Conservation (phyloP, 176 grass and related monocot genomes). For the Neostapfia colusana region DNA sequence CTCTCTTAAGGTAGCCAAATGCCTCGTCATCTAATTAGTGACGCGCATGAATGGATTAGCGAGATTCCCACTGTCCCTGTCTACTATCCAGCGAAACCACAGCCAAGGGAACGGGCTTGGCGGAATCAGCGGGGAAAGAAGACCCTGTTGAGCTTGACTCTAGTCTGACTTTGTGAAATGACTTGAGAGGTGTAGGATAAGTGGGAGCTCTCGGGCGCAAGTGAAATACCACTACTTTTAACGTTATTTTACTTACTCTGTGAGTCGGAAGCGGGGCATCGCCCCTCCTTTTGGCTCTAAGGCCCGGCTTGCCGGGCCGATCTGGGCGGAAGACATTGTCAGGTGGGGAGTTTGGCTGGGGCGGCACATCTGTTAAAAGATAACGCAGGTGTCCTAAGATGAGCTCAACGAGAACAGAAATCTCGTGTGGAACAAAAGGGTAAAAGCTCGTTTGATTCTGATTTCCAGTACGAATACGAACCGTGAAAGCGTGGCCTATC, state of each 20-base stretch:
- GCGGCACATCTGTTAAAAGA: constrained; percentile 66
- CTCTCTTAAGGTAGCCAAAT: constrained; percentile 32
- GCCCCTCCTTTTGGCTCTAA: background rate
- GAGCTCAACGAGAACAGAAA: constrained; percentile 72
- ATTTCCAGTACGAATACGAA: too few species aligned
- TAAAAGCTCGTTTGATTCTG: too few species aligned
- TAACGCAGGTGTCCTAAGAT: constrained; percentile 67
- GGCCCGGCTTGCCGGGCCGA: background rate
- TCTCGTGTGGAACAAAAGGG: too few species aligned
- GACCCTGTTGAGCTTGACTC: too few species aligned
- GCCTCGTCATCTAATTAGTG: constrained; percentile 60
- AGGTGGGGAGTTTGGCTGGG: constrained; percentile 66
- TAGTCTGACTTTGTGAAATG: too few species aligned
- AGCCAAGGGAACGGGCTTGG: too few species aligned
- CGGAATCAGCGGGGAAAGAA: too few species aligned
- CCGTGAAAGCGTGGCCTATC: too few species aligned
- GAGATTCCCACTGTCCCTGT: constrained; percentile 35
- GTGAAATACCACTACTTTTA: constrained; percentile 84
- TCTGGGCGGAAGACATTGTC: constrained; percentile 62
- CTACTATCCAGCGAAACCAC: constrained; percentile 43
- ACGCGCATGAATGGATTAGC: constrained; percentile 67
- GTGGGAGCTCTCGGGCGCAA: constrained; percentile 29
- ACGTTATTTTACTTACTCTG: constrained; percentile 77
- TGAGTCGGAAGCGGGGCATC: constrained; percentile 37
- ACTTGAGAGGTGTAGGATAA: background rate